A percentile compares a stretch with the other conserved stretches of the same genome.
Evolutionary conservation across 2,329 filamentous ascomycete genomes (phyloP).

Genomic region (Aspergillus brunneoviolaceus): DNA sequence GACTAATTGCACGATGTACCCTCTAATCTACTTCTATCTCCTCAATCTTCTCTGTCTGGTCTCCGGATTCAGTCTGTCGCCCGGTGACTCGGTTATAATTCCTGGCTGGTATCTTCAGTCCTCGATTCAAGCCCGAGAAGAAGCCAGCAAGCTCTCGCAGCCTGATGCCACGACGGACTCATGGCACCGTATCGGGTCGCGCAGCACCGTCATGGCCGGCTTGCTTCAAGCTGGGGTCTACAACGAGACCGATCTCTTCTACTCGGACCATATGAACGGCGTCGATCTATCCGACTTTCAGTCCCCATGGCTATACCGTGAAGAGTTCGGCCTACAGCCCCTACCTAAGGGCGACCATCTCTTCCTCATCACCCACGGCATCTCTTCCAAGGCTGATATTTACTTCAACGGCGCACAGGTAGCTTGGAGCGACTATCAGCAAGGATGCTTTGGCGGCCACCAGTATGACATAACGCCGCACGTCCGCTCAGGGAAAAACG

Average conservation of each 20-base stretch:
- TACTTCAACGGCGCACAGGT: conserved; percentile 58
- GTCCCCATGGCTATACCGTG: conserved; percentile 60
- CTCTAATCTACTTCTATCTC: not conserved
- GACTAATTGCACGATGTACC: not conserved
- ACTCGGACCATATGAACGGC: conserved; percentile 51
- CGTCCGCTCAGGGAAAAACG: conserved; percentile 47
- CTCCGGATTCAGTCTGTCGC: not conserved
- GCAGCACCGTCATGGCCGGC: conserved; percentile 58
- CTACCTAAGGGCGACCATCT: conserved; percentile 44
- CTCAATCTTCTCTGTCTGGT: not conserved
- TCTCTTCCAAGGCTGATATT: conserved; percentile 61
- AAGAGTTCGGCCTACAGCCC: conserved; percentile 49
- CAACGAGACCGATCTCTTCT: conserved; percentile 56
- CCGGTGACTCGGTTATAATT: conserved; percentile 29
- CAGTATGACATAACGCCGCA: conserved; percentile 54
- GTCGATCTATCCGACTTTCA: conserved; percentile 51
- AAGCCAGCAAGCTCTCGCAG: conserved; percentile 44
- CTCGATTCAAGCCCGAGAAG: conserved; percentile 35
- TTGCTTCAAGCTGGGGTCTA: conserved; percentile 55
- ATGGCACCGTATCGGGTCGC: conserved; percentile 54
- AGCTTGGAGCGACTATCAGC: conserved; percentile 50
- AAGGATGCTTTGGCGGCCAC: conserved; percentile 58
- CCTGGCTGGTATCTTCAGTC: conserved; percentile 55
- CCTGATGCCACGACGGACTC: conserved; percentile 48
- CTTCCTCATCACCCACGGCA: conserved; percentile 58